Evolutionary conservation across 164 flowering plant genomes (phyloP).

Genomic region (Annona squamosa): DNA sequence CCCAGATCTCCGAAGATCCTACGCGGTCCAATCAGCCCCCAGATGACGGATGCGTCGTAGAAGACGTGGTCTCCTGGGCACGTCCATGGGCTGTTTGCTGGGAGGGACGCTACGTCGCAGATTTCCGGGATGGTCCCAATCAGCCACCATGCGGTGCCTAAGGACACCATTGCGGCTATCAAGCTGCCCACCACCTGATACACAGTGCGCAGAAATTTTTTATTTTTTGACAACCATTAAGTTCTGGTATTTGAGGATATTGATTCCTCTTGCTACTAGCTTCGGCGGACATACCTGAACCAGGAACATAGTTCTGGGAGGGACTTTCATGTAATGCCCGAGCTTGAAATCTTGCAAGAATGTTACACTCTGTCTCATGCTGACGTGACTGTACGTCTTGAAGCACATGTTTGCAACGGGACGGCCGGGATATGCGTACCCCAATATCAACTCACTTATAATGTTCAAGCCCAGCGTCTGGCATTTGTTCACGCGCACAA

Average conservation of each 20-base stretch:
- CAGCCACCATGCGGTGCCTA: constrained; percentile 88
- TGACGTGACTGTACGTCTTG: constrained; percentile 83
- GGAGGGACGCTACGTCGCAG: constrained; percentile 34
- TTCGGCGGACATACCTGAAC: constrained; percentile 30
- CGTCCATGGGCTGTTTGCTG: constrained; percentile 61
- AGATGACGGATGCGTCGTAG: constrained; percentile 80
- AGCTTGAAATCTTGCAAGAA: constrained; percentile 89
- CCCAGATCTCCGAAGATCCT: constrained; percentile 70
- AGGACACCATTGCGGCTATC: constrained; percentile 48
- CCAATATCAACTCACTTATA: constrained; percentile 72
- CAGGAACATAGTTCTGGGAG: constrained; percentile 87
- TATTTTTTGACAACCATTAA: neutral
- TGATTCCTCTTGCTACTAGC: too few relatives aligned
- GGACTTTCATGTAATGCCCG: constrained; percentile 94
- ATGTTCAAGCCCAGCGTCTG: constrained; percentile 69
- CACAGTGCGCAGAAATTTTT: neutral
- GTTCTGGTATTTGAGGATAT: too few relatives aligned
- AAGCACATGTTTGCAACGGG: constrained; percentile 93
- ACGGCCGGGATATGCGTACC: constrained; percentile 70
- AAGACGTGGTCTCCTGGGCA: constrained; percentile 69
- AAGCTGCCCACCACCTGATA: constrained; percentile 60
- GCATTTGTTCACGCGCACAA: neutral
- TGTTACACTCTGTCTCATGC: constrained; percentile 72
- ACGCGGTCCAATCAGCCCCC: constrained; percentile 80
- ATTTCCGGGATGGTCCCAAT: constrained; percentile 56